Conservation (phyloP, 768 basidiomycete species). For the Rhizopogon sp. region DNA sequence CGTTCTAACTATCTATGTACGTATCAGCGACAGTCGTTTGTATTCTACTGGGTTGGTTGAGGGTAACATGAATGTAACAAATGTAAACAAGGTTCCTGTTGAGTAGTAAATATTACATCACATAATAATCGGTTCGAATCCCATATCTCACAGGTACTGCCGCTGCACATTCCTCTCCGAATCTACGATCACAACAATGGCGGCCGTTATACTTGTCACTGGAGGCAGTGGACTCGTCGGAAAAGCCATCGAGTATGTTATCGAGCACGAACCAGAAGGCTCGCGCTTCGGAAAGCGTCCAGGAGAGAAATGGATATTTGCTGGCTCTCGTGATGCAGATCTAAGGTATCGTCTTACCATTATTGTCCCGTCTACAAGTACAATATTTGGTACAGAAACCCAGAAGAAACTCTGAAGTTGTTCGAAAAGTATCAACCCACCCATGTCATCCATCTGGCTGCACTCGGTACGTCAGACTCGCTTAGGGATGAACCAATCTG, state of each 20-base stretch:
- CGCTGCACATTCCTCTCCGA: not conserved
- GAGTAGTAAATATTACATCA: no score
- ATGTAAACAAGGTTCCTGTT: no score
- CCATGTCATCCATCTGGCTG: conserved; percentile 95
- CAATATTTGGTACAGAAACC: conserved; percentile 44
- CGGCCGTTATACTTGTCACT: conserved; percentile 67
- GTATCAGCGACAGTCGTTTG: no score
- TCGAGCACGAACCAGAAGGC: conserved; percentile 73
- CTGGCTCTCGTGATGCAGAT: conserved; percentile 76
- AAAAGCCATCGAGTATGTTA: conserved; percentile 72
- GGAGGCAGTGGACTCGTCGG: conserved; percentile 87
- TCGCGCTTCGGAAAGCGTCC: conserved; percentile 72
- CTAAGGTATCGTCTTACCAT: conserved; percentile 48
- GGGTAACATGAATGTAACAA: no score
- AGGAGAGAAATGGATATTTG: conserved; percentile 86
- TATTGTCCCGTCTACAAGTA: not conserved
- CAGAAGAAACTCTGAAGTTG: conserved; percentile 60
- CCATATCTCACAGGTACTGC: no score
- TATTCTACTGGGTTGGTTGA: no score
- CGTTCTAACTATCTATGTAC: no score
- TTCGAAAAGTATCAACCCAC: conserved; percentile 93
- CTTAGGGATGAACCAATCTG: not conserved
- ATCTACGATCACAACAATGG: conserved; percentile 12
- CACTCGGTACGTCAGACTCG: conserved; percentile 57
- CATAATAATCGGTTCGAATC: no score